Evolutionary conservation across 2,329 filamentous ascomycete species (phyloP).

Genomic region (Fusarium praegraminearum): DNA sequence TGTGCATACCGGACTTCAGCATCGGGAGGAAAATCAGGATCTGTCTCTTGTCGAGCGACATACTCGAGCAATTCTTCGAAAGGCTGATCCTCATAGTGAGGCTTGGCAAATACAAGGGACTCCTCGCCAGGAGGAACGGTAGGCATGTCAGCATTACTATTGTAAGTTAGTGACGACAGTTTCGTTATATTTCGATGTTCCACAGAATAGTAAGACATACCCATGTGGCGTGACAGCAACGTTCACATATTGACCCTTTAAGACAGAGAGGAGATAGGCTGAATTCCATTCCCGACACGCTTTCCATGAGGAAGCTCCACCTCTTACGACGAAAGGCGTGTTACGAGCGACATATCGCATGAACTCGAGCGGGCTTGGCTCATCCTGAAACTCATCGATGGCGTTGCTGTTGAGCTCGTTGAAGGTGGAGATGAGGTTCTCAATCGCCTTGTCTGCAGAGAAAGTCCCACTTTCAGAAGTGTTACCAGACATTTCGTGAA

Average conservation of each 20-base stretch:
- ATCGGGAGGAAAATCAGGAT: slow-evolving; percentile 46
- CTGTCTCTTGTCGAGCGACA: slow-evolving; percentile 68
- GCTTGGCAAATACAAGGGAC: slow-evolving; percentile 73
- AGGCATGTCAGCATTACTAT: slow-evolving; percentile 56
- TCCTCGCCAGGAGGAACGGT: slow-evolving; percentile 45
- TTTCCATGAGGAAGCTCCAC: slow-evolving; percentile 71
- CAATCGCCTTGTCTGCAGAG: slow-evolving; percentile 42
- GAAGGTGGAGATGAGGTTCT: slow-evolving; percentile 73
- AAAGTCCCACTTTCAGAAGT: background rate
- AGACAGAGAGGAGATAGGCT: slow-evolving; percentile 65
- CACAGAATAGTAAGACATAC: slow-evolving; percentile 57
- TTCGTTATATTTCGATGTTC: background rate
- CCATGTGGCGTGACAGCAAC: slow-evolving; percentile 82
- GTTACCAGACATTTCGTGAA: background rate
- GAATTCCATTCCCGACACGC: slow-evolving; percentile 73
- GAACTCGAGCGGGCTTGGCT: slow-evolving; percentile 82
- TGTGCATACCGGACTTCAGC: slow-evolving; percentile 77
- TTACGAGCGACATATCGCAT: slow-evolving; percentile 82
- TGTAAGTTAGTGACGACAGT: background rate
- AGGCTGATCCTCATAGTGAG: slow-evolving; percentile 72
- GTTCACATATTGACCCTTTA: slow-evolving; percentile 72
- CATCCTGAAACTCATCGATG: slow-evolving; percentile 71
- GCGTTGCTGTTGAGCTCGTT: slow-evolving; percentile 74
- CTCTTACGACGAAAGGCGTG: slow-evolving; percentile 77
- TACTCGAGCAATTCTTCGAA: slow-evolving; percentile 73